A percentile compares a stretch with the other conserved stretches of the same genome.
Conservation (phyloP, 805 yeast species). For the Osmozyma mogii region DNA sequence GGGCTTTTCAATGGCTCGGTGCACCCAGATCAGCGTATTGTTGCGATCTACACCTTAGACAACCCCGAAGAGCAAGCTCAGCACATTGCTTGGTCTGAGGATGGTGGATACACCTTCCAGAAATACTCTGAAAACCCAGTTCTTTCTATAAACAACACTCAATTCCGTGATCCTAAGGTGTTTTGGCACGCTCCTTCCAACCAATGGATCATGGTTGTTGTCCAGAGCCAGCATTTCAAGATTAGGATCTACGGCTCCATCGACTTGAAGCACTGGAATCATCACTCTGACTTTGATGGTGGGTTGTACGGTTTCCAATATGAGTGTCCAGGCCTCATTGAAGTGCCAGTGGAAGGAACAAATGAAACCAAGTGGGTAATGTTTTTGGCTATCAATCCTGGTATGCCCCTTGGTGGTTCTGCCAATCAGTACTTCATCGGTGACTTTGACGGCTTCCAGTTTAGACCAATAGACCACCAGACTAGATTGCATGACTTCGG, state of each 20-base stretch:
- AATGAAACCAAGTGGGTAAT: slow-evolving; percentile 26
- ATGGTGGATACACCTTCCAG: slow-evolving; percentile 27
- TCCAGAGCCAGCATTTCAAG: slow-evolving; percentile 20
- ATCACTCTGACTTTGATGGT: slow-evolving; percentile 17
- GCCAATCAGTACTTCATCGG: slow-evolving; percentile 34
- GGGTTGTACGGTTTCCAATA: slow-evolving; percentile 30
- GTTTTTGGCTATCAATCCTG: slow-evolving; percentile 35
- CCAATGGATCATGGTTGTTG: slow-evolving; percentile 24
- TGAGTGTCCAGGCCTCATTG: slow-evolving; percentile 34
- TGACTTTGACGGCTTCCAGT: slow-evolving; percentile 31
- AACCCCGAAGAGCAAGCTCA: slow-evolving; percentile 20
- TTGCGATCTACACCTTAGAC: slow-evolving; percentile 28
- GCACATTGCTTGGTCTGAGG: slow-evolving; percentile 24
- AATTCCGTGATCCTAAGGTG: slow-evolving; percentile 30
- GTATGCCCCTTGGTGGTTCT: slow-evolving; percentile 33
- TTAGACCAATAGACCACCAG: slow-evolving; percentile 20
- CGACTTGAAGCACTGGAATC: slow-evolving; percentile 19
- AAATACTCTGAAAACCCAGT: slow-evolving; percentile 24
- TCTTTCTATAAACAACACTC: slow-evolving; percentile 18
- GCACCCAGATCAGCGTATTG: slow-evolving; percentile 23
- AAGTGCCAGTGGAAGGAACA: slow-evolving; percentile 17
- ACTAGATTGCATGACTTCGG: slow-evolving; percentile 26
- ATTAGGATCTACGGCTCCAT: slow-evolving; percentile 19
- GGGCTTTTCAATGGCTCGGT: slow-evolving; percentile 21
- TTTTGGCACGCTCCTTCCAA: slow-evolving; percentile 22